These are phyloP conservation scores for Suillus lakei DNA, from an alignment of 768 basidiomycete species.

Conservation along the genomic window DNA sequence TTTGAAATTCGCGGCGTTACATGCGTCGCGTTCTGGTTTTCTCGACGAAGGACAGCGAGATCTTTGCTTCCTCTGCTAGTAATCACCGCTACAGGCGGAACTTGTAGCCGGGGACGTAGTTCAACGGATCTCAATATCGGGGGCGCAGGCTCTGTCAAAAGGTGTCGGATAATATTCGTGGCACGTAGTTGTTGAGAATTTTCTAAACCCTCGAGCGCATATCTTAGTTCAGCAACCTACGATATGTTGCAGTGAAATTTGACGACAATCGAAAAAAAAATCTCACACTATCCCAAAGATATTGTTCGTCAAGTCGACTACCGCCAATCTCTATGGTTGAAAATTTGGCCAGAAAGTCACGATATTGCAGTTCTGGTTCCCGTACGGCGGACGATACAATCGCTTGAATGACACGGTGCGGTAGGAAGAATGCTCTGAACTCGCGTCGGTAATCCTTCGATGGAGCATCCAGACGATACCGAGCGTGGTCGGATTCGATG, in stretches of 20 bases:
- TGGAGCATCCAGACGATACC: constrained; percentile 62
- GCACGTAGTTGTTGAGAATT: constrained; percentile 23
- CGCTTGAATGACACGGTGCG: constrained; percentile 56
- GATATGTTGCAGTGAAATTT: background rate
- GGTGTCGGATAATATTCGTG: constrained; percentile 24
- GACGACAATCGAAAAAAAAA: background rate
- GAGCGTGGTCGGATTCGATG: constrained; percentile 66
- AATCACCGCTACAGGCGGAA: constrained; percentile 1
- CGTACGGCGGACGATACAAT: constrained; percentile 38
- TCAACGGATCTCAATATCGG: constrained; percentile 17
- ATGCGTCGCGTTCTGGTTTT: constrained; percentile 58
- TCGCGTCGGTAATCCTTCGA: constrained; percentile 45
- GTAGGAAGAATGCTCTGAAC: constrained; percentile 54
- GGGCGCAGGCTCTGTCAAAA: constrained; percentile 18
- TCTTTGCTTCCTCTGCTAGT: constrained; percentile 51
- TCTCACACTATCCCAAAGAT: constrained; percentile 34
- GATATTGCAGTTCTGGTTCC: constrained; percentile 34
- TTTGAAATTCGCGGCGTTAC: constrained; percentile 65
- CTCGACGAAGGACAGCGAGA: constrained; percentile 55
- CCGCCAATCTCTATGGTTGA: constrained; percentile 20
- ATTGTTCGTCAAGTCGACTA: constrained; percentile 22
- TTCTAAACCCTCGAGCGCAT: constrained; percentile 26
- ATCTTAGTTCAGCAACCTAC: constrained; percentile 26
- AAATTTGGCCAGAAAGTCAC: constrained; percentile 42
- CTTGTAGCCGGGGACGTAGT: constrained; percentile 1